These are phyloP conservation scores for Saccharomycopsis vini DNA, from an alignment of 805 yeast genomes.

Conservation along the genomic window DNA sequence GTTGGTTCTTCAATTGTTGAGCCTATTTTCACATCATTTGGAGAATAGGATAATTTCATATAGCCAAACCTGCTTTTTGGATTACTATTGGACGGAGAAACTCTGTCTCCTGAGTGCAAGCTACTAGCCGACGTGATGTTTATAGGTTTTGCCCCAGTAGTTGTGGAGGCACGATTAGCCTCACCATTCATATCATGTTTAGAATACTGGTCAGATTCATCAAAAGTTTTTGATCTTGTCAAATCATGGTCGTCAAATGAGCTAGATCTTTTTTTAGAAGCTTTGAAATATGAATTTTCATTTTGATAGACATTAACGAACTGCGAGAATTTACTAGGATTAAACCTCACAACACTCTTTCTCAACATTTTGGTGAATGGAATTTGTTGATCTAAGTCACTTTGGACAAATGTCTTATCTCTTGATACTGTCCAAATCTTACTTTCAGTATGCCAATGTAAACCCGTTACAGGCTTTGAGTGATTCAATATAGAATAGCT, in stretches of 20 bases:
- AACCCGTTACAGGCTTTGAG: constrained; percentile 29
- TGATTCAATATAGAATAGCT: constrained; percentile 13
- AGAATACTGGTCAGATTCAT: no score
- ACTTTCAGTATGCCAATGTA: constrained; percentile 36
- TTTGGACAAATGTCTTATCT: constrained; percentile 30
- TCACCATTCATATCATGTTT: no score
- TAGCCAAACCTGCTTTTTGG: neutral
- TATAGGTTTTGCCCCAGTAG: no score
- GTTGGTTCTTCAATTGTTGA: neutral
- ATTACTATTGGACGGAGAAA: no score
- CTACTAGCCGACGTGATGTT: no score
- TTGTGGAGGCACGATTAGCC: no score
- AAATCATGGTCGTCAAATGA: no score
- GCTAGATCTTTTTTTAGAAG: no score
- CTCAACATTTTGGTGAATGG: constrained; percentile 3
- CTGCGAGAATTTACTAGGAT: constrained; percentile 9
- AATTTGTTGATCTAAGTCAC: constrained; percentile 25
- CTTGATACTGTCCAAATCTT: constrained; percentile 31
- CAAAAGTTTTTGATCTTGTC: no score
- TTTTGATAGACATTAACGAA: constrained; percentile 13
- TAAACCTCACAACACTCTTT: constrained; percentile 9
- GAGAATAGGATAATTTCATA: neutral
- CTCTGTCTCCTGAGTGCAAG: no score
- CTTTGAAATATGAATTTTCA: constrained; percentile 10
- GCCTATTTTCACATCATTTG: neutral